Percentiles rank a stretch among this genome's conserved stretches.
Evolutionary conservation across 2,329 filamentous ascomycete genomes (phyloP).

Genomic region (Botrytis medusae): DNA sequence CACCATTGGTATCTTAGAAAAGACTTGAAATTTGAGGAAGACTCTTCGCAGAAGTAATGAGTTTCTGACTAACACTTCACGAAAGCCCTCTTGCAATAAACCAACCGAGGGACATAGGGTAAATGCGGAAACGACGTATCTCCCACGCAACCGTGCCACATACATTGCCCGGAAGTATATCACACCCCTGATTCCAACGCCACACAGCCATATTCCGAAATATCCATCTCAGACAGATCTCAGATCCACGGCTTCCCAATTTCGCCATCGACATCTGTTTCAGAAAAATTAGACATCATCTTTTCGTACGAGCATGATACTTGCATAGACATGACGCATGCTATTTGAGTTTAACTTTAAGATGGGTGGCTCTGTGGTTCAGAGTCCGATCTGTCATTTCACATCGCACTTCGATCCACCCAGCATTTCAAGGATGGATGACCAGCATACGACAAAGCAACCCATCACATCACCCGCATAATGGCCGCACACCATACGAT

Average conservation of each 20-base stretch:
- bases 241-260: constrained; percentile 1
- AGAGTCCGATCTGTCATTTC: not conserved
- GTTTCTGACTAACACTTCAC: not conserved
- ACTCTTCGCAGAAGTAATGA: not conserved
- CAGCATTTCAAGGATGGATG: not conserved
- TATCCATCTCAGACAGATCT: not conserved
- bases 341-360: not conserved
- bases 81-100: not conserved
- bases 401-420: not conserved
- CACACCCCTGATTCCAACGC: not conserved
- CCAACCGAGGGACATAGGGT: not conserved
- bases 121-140: not conserved
- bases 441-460: not conserved
- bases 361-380: constrained; percentile 3
- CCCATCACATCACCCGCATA: constrained; percentile 4
- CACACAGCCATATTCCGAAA: not conserved
- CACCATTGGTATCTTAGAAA: not conserved
- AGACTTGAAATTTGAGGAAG: not conserved
- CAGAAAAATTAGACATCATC: not conserved
- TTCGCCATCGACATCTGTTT: not conserved
- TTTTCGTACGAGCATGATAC: constrained; percentile 1
- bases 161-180: not conserved
- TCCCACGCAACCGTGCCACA: not conserved
- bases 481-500: constrained; percentile 3
- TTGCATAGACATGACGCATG: constrained; percentile 3